Percentiles rank a stretch among this genome's conserved stretches.
Evolutionary conservation across 2,329 filamentous ascomycete genomes (phyloP).

Genomic region (Claviceps sp.): DNA sequence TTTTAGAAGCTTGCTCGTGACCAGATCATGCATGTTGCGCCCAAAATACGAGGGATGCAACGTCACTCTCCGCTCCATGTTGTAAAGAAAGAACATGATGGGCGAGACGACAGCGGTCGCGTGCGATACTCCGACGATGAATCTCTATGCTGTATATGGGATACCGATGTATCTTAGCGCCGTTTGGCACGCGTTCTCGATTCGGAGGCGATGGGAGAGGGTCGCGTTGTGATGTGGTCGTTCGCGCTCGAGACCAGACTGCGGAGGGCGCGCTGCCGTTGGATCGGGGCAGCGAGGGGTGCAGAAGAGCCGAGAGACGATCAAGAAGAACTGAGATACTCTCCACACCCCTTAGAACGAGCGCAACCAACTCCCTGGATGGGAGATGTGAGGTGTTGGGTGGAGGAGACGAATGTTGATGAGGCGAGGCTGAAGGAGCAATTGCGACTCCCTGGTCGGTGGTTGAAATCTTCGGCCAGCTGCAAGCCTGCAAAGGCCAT

Average conservation of each 20-base stretch:
- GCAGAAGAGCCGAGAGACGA: slow-evolving; percentile 6
- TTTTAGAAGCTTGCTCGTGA: slow-evolving; percentile 76
- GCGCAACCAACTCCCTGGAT: slow-evolving; percentile 8
- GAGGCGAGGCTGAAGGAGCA: slow-evolving; percentile 4
- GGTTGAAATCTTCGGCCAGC: slow-evolving; percentile 8
- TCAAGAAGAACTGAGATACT: slow-evolving; percentile 3
- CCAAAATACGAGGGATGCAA: slow-evolving; percentile 97
- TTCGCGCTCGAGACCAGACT: background rate
- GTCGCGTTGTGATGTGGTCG: background rate
- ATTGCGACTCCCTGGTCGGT: slow-evolving; percentile 1
- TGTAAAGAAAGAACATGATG: slow-evolving; percentile 95
- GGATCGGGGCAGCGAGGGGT: slow-evolving; percentile 4
- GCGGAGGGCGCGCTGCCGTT: background rate
- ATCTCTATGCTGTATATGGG: background rate
- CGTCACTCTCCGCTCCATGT: slow-evolving; percentile 87
- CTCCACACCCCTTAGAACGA: slow-evolving; percentile 8
- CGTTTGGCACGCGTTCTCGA: background rate
- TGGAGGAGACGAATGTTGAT: slow-evolving; percentile 2
- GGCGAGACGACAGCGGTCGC: background rate
- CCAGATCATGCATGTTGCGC: slow-evolving; percentile 80
- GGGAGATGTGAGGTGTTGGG: slow-evolving; percentile 5
- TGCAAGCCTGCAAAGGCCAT: background rate
- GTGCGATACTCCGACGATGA: background rate
- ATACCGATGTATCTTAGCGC: background rate
- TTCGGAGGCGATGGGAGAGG: background rate